A percentile compares a stretch with the other conserved stretches of the same genome.
Conservation (phyloP, 805 yeast genomes). For the Ogataea ganodermae region DNA sequence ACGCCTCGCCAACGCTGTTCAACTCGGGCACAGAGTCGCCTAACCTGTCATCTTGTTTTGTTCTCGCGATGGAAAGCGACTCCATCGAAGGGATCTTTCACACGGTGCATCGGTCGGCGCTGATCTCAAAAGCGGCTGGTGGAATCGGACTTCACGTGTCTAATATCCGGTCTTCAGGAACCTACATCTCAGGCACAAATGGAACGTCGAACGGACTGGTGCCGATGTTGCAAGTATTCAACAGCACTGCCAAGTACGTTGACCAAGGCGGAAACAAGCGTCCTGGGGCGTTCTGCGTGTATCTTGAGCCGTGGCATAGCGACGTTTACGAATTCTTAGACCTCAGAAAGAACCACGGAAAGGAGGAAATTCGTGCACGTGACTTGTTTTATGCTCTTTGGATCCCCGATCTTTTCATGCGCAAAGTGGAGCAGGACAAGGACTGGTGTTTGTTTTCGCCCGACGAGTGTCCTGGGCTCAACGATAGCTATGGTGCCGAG, state of each 20-base stretch:
- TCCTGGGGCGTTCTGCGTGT: slow-evolving; percentile 95
- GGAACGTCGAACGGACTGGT: slow-evolving; percentile 91
- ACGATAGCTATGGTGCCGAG: slow-evolving; percentile 82
- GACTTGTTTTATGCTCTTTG: slow-evolving; percentile 92
- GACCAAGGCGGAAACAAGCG: slow-evolving; percentile 98
- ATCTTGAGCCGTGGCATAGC: slow-evolving; percentile 96
- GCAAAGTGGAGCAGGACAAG: slow-evolving; percentile 73
- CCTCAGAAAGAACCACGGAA: slow-evolving; percentile 90
- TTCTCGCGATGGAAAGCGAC: slow-evolving; percentile 89
- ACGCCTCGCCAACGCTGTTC: slow-evolving; percentile 93
- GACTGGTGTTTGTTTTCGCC: slow-evolving; percentile 94
- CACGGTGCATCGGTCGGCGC: slow-evolving; percentile 83
- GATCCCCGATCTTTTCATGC: slow-evolving; percentile 95
- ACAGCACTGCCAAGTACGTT: slow-evolving; percentile 94
- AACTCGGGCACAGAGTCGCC: slow-evolving; percentile 89
- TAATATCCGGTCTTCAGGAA: slow-evolving; percentile 83
- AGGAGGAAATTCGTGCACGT: slow-evolving; percentile 90
- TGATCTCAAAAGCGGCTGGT: slow-evolving; percentile 93
- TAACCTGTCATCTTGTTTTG: slow-evolving; percentile 88
- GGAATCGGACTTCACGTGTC: slow-evolving; percentile 92
- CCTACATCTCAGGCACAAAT: slow-evolving; percentile 87
- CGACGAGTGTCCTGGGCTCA: slow-evolving; percentile 81
- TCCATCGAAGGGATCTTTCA: slow-evolving; percentile 94
- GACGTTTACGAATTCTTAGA: slow-evolving; percentile 87
- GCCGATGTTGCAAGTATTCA: slow-evolving; percentile 95